A percentile compares a stretch with the other conserved stretches of the same genome.
These are phyloP conservation scores for Entrophospora sp. DNA, from an alignment of 192 early-diverging fungal genomes.

Conservation along the genomic window DNA sequence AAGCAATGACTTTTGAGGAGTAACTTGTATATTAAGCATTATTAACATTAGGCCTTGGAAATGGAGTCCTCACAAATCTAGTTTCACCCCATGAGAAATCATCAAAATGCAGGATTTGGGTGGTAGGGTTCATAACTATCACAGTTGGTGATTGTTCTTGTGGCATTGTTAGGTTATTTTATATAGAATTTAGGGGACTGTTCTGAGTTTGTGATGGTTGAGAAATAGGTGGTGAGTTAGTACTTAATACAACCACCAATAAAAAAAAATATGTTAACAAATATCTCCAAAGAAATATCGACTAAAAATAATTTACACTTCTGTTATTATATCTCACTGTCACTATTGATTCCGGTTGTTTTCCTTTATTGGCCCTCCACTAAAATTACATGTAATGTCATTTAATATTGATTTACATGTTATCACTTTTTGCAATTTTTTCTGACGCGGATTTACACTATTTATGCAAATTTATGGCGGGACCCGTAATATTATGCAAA, in stretches of 20 bases:
- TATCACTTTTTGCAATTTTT: background rate
- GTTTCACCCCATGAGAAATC: background rate
- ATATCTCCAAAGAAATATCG: background rate
- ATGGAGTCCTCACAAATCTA: slow-evolving; percentile 2
- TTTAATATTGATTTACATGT: background rate
- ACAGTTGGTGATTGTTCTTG: background rate
- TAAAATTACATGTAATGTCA: background rate
- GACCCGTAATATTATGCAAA: too few species aligned
- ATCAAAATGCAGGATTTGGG: background rate
- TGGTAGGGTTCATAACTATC: background rate
- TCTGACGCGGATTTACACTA: background rate
- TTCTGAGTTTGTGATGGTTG: background rate
- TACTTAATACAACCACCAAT: background rate
- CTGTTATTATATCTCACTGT: too few species aligned
- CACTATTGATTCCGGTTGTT: background rate
- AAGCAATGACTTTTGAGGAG: slow-evolving; percentile 12
- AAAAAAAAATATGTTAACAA: too few species aligned
- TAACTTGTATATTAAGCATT: slow-evolving; percentile 15
- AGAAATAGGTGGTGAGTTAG: background rate
- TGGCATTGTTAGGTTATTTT: background rate
- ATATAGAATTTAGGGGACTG: background rate
- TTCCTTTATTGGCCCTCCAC: background rate
- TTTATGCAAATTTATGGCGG: background rate
- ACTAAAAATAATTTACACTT: background rate
- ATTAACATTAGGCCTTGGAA: background rate